A percentile compares a stretch with the other conserved stretches of the same genome.
These are phyloP conservation scores for Talaromyces pinophilus DNA, from an alignment of 2,329 filamentous ascomycete species.

Conservation along the genomic window DNA sequence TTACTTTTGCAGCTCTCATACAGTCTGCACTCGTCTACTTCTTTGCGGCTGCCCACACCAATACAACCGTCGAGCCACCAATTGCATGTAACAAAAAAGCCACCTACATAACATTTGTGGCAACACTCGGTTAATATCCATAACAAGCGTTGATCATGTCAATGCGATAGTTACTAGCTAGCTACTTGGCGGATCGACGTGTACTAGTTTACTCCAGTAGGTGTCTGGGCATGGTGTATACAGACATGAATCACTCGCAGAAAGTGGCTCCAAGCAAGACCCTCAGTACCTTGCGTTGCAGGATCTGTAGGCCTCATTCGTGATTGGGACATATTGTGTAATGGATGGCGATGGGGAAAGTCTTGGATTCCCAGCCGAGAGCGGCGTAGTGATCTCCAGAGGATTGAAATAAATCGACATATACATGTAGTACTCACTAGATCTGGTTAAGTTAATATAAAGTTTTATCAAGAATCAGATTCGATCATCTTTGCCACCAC, in stretches of 20 bases:
- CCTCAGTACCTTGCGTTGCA: neutral
- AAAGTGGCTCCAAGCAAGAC: neutral
- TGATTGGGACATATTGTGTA: too few species aligned
- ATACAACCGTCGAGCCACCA: neutral
- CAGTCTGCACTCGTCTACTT: neutral
- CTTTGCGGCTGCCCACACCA: neutral
- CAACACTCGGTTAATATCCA: neutral
- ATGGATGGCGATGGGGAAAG: too few species aligned
- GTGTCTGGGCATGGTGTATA: neutral
- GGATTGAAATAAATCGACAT: neutral
- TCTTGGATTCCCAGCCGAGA: neutral
- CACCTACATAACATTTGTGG: neutral
- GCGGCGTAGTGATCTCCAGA: neutral
- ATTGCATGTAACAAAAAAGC: neutral
- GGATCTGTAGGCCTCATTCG: neutral
- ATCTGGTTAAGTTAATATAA: neutral
- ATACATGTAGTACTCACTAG: neutral
- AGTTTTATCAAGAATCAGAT: neutral
- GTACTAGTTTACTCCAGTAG: neutral
- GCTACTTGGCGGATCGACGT: conserved; percentile 1
- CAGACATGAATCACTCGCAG: neutral
- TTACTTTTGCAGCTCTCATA: neutral
- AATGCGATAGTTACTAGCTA: neutral
- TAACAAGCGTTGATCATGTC: neutral
- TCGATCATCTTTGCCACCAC: neutral